Conservation (phyloP, 805 yeast species). For the Tetrapisispora iriomotensis region DNA sequence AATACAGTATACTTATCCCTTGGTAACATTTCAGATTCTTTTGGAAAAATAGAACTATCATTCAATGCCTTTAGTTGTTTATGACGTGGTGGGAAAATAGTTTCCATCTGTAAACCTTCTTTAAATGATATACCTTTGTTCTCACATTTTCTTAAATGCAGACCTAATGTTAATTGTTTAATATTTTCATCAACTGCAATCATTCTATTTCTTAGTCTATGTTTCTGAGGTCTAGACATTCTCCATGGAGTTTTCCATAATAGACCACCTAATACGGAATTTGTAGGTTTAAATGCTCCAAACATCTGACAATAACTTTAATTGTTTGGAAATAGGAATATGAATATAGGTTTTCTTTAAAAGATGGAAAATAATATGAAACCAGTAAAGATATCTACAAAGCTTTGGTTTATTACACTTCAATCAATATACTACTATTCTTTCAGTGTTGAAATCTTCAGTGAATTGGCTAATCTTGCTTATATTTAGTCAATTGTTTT, state of each 20-base stretch:
- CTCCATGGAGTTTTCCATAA: conserved; percentile 65
- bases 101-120: conserved; percentile 11
- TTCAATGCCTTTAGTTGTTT: conserved; percentile 20
- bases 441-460: too few relatives aligned
- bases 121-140: conserved; percentile 15
- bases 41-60: conserved; percentile 48
- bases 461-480: too few relatives aligned
- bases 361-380: not conserved
- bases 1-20: conserved; percentile 83
- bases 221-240: conserved; percentile 70
- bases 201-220: conserved; percentile 76
- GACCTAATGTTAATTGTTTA: conserved; percentile 31
- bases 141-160: conserved; percentile 21
- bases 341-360: not conserved
- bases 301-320: not conserved
- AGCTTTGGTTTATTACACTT: too few relatives aligned
- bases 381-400: not conserved
- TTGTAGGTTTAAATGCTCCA: conserved; percentile 19
- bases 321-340: not conserved
- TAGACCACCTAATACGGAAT: conserved; percentile 23
- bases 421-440: too few relatives aligned
- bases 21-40: conserved; percentile 69
- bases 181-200: conserved; percentile 72
- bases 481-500: too few relatives aligned
- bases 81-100: conserved; percentile 21